Conservation (phyloP, 2,329 filamentous ascomycete species). For the Fusarium nisikadoi region DNA sequence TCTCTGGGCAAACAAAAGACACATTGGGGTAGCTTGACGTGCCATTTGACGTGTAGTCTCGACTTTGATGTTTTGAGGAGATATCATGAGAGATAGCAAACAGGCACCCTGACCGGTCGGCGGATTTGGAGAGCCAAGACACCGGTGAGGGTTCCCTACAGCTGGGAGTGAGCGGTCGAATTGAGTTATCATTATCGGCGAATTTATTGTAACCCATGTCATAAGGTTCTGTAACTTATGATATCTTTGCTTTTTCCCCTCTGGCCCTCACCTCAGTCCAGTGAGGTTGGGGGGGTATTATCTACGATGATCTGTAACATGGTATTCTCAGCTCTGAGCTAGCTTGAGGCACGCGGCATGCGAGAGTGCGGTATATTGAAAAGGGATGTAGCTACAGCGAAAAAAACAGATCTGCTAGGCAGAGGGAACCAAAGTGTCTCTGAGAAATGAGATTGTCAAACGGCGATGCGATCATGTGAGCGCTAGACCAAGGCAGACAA, state of each 20-base stretch:
- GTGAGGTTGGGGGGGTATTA: background rate
- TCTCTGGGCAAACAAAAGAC: slow-evolving; percentile 1
- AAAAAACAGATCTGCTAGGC: background rate
- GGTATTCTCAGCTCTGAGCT: background rate
- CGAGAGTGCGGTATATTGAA: slow-evolving; percentile 8
- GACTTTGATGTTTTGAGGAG: background rate
- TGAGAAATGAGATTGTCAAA: slow-evolving; percentile 12
- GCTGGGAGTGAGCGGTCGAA: background rate
- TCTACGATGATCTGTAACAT: slow-evolving; percentile 2
- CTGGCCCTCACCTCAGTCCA: background rate
- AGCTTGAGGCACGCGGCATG: background rate
- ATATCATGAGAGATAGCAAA: background rate
- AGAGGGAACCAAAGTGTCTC: background rate
- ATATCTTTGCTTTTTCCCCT: slow-evolving; percentile 1
- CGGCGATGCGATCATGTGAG: slow-evolving; percentile 23
- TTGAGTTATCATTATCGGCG: slow-evolving; percentile 18
- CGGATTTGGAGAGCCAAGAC: slow-evolving; percentile 1
- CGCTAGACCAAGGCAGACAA: background rate
- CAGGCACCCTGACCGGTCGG: slow-evolving; percentile 7
- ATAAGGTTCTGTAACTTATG: background rate
- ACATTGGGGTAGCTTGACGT: background rate
- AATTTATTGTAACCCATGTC: background rate
- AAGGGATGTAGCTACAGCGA: background rate
- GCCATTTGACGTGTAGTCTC: background rate
- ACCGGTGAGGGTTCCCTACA: slow-evolving; percentile 16